phyloP scores from a whole-genome alignment of 2,329 filamentous ascomycete species.

The Stagonosporopsis vannaccii region DNA sequence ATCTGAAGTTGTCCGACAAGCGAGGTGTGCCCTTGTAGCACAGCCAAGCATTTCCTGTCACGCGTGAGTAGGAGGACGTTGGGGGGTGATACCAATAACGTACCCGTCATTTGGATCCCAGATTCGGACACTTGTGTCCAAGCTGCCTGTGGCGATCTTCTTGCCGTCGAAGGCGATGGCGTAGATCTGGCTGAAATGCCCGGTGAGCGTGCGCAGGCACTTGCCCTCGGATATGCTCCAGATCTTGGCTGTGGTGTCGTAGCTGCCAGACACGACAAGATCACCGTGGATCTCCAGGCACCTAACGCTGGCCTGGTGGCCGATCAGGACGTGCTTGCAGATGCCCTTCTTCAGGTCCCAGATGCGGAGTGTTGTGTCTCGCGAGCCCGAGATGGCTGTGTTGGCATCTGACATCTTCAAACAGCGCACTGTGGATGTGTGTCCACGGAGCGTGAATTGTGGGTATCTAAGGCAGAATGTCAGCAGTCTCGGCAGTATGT shows the following conservation, averaged over 20 bases:
- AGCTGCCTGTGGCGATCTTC: conserved; percentile 90
- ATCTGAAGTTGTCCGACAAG: conserved; percentile 96
- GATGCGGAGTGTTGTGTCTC: conserved; percentile 91
- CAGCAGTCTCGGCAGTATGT: conserved; percentile 10
- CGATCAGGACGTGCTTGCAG: conserved; percentile 89
- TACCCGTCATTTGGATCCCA: conserved; percentile 92
- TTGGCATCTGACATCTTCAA: conserved; percentile 96
- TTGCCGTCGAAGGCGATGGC: conserved; percentile 96
- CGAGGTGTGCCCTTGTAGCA: conserved; percentile 95
- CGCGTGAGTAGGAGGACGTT: conserved; percentile 20
- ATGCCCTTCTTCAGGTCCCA: conserved; percentile 92
- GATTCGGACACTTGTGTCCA: conserved; percentile 95
- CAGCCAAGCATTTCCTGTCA: conserved; percentile 75
- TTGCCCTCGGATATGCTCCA: conserved; percentile 98
- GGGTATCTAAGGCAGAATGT: conserved; percentile 30
- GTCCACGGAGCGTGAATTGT: conserved; percentile 76
- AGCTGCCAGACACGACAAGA: conserved; percentile 96
- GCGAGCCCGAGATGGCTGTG: conserved; percentile 93
- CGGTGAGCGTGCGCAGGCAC: conserved; percentile 86
- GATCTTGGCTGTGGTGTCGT: conserved; percentile 94
- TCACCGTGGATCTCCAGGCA: conserved; percentile 97
- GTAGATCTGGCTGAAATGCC: conserved; percentile 99
- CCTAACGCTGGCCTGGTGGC: conserved; percentile 93
- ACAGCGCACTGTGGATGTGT: conserved; percentile 95
- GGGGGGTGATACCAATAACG: conserved; percentile 49